Evolutionary conservation across 257 asterid species (phyloP).

Genomic region (Scutellaria galericulata): DNA sequence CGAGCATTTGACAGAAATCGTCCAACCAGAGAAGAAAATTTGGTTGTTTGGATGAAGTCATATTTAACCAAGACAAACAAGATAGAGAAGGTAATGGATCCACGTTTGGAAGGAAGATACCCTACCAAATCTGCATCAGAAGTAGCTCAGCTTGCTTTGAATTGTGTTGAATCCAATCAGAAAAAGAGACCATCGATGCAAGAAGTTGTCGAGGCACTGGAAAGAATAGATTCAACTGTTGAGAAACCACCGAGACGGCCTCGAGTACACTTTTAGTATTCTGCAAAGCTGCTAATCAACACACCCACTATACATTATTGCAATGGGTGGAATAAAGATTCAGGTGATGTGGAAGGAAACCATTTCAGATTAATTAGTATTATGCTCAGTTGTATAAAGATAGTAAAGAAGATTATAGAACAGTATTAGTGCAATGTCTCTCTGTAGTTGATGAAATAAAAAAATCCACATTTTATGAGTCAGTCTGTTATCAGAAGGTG

Average conservation of each 20-base stretch:
- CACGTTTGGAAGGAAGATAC: conserved; percentile 39
- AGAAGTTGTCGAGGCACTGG: conserved; percentile 39
- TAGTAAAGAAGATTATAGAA: no score
- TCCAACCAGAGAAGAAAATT: background rate
- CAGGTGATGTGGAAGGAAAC: no score
- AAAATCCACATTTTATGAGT: no score
- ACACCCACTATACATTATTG: no score
- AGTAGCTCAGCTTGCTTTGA: conserved; percentile 38
- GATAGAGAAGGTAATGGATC: conserved; percentile 41
- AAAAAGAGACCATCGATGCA: conserved; percentile 33
- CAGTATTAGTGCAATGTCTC: no score
- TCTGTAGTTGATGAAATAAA: no score
- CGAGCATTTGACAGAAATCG: conserved; percentile 29
- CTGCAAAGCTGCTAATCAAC: no score
- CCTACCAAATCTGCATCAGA: conserved; percentile 9
- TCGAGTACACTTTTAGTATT: conserved; percentile 17
- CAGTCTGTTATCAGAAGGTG: no score
- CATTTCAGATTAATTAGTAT: no score
- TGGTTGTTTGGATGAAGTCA: conserved; percentile 43
- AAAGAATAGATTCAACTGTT: background rate
- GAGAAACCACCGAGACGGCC: conserved; percentile 36
- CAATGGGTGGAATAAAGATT: no score
- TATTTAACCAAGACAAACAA: conserved; percentile 25
- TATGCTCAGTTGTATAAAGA: no score
- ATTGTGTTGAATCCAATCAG: conserved; percentile 30